Conservation (phyloP, 1,139 yeast genomes). For the Suhomyces coccinellae region DNA sequence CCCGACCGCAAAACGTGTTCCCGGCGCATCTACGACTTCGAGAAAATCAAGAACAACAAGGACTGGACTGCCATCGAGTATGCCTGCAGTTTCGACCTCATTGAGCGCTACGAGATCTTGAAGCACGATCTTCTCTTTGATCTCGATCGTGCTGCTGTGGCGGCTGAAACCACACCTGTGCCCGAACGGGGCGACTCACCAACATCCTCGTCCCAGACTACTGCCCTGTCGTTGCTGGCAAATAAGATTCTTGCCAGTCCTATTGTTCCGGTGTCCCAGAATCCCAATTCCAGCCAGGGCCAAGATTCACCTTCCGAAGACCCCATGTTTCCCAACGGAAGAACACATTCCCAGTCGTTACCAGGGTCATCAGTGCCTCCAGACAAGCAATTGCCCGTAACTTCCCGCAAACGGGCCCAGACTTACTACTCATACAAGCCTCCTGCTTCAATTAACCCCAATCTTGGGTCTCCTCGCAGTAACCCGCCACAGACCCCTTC, state of each 20-base stretch:
- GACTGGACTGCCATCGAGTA: constrained; percentile 74
- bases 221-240: constrained; percentile 14
- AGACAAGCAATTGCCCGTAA: constrained; percentile 3
- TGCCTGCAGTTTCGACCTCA: constrained; percentile 51
- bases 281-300: not conserved
- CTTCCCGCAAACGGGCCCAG: constrained; percentile 27
- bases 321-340: constrained; percentile 6
- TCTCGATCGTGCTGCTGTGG: not conserved
- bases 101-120: constrained; percentile 18
- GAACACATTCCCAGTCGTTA: constrained; percentile 38
- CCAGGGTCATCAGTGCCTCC: constrained; percentile 23
- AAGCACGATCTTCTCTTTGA: constrained; percentile 13
- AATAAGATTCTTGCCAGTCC: constrained; percentile 39
- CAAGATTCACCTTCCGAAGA: constrained; percentile 1
- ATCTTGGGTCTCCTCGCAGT: constrained; percentile 5
- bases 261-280: constrained; percentile 29
- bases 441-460: constrained; percentile 11
- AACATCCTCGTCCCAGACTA: not conserved
- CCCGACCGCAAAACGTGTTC: constrained; percentile 41
- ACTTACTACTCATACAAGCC: constrained; percentile 23
- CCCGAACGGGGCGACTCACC: not conserved
- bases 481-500: constrained; percentile 13
- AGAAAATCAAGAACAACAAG: constrained; percentile 49
- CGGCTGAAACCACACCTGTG: not conserved
- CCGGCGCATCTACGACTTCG: constrained; percentile 20